Conservation (phyloP, 192 early-diverging fungal species). For the Umbelopsis sp. region DNA sequence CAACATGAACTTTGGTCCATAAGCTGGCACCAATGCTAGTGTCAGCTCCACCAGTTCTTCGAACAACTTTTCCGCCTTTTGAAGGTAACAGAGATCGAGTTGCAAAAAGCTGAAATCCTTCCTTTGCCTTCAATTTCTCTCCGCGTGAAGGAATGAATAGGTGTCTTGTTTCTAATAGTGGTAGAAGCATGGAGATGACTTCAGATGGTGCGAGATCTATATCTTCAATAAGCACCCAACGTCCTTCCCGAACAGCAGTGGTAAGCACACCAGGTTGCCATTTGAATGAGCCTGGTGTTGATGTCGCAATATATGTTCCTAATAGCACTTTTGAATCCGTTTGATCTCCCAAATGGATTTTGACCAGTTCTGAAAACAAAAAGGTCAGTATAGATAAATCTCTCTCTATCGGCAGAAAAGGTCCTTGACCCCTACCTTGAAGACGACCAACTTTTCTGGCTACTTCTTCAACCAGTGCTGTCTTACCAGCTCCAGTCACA, state of each 20-base stretch:
- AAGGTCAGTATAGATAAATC: background rate
- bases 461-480: constrained; percentile 86
- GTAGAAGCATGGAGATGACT: constrained; percentile 89
- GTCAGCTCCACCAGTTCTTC: constrained; percentile 48
- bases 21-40: constrained; percentile 61
- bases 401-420: constrained; percentile 7
- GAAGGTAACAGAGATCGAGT: constrained; percentile 68
- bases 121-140: constrained; percentile 80
- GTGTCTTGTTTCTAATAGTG: constrained; percentile 86
- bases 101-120: constrained; percentile 91
- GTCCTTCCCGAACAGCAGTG: constrained; percentile 84
- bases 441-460: constrained; percentile 71
- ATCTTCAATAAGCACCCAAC: constrained; percentile 98
- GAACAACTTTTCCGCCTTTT: constrained; percentile 46
- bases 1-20: constrained; percentile 81
- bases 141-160: constrained; percentile 91
- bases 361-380: constrained; percentile 67
- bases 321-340: constrained; percentile 94
- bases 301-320: constrained; percentile 93
- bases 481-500: constrained; percentile 86
- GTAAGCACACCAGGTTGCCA: constrained; percentile 96
- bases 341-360: constrained; percentile 95
- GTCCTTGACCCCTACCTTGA: constrained; percentile 30
- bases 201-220: constrained; percentile 95
- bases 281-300: constrained; percentile 89